Conservation (phyloP, 2,329 filamentous ascomycete species). For the Diaporthe sp. region DNA sequence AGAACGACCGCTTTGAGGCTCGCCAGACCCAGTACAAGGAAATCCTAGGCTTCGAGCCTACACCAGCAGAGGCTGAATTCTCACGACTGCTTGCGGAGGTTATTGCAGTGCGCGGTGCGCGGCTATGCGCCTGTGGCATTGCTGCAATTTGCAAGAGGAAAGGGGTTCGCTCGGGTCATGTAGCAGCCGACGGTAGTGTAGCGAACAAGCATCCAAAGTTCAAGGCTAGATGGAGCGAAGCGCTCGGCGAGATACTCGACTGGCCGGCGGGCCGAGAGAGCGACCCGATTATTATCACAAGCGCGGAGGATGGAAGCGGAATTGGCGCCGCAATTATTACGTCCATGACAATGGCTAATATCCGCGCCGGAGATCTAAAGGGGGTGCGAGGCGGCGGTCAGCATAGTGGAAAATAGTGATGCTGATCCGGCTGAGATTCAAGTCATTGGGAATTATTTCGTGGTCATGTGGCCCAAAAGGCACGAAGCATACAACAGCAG, state of each 20-base stretch:
- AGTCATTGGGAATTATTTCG: background rate
- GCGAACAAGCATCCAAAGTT: slow-evolving; percentile 87
- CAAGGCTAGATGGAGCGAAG: slow-evolving; percentile 77
- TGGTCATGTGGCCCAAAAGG: background rate
- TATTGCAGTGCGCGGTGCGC: slow-evolving; percentile 79
- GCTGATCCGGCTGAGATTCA: background rate
- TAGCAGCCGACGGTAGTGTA: slow-evolving; percentile 81
- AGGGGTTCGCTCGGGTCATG: slow-evolving; percentile 75
- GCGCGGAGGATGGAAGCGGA: slow-evolving; percentile 80
- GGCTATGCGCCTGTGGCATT: slow-evolving; percentile 79
- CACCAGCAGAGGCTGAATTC: slow-evolving; percentile 76
- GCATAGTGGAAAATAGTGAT: slow-evolving; percentile 19
- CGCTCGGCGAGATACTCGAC: slow-evolving; percentile 79
- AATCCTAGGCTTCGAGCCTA: slow-evolving; percentile 69
- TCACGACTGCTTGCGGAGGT: slow-evolving; percentile 78
- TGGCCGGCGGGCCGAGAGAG: slow-evolving; percentile 74
- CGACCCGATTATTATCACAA: slow-evolving; percentile 75
- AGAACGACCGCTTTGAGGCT: slow-evolving; percentile 79
- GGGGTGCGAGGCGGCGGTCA: slow-evolving; percentile 29
- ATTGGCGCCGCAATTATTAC: slow-evolving; percentile 82
- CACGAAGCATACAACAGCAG: background rate
- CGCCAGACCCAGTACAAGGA: slow-evolving; percentile 73
- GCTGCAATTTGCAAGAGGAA: slow-evolving; percentile 84
- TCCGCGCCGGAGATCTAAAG: slow-evolving; percentile 32
- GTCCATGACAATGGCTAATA: slow-evolving; percentile 48